Conservation (phyloP, 371 early-diverging fungal genomes). For the Saksenaea vasiformis region DNA sequence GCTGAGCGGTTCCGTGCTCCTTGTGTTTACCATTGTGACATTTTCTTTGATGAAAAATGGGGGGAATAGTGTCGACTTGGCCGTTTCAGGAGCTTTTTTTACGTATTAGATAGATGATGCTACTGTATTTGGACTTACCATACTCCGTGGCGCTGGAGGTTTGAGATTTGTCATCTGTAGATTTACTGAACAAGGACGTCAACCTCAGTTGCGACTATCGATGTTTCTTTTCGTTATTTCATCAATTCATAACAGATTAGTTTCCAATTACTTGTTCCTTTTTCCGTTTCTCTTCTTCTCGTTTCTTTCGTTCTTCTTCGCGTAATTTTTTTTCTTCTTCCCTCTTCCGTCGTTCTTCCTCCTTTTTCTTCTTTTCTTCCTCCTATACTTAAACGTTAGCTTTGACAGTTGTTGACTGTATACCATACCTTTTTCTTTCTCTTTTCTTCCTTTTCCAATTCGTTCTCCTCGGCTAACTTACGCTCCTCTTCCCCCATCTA, state of each 20-base stretch:
- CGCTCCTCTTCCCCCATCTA: slow-evolving; percentile 14
- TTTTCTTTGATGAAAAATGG: slow-evolving; percentile 68
- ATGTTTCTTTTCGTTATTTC: not conserved
- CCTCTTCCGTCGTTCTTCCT: slow-evolving; percentile 36
- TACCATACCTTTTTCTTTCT: slow-evolving; percentile 21
- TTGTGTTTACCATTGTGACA: slow-evolving; percentile 46
- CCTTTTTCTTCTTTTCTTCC: slow-evolving; percentile 27
- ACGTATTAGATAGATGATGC: not conserved
- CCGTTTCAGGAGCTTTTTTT: slow-evolving; percentile 17
- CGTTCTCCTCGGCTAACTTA: slow-evolving; percentile 23
- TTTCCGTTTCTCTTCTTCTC: slow-evolving; percentile 42
- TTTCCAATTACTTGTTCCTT: slow-evolving; percentile 35
- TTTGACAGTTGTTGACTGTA: not conserved
- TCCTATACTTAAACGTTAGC: not conserved
- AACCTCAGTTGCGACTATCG: slow-evolving; percentile 43
- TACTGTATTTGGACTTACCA: not conserved
- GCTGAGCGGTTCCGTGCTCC: slow-evolving; percentile 22
- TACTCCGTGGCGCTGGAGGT: not conserved
- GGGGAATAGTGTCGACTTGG: slow-evolving; percentile 55
- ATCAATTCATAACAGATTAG: not conserved
- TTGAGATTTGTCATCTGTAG: slow-evolving; percentile 19
- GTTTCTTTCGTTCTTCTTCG: slow-evolving; percentile 37
- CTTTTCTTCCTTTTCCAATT: slow-evolving; percentile 22
- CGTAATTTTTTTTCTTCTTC: slow-evolving; percentile 34
- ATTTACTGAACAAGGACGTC: slow-evolving; percentile 44